Evolutionary conservation across 2,329 filamentous ascomycete species (phyloP), one percentile per base, ranked within the genome.

Genomic region (Calonectria leucothoes): DNA sequence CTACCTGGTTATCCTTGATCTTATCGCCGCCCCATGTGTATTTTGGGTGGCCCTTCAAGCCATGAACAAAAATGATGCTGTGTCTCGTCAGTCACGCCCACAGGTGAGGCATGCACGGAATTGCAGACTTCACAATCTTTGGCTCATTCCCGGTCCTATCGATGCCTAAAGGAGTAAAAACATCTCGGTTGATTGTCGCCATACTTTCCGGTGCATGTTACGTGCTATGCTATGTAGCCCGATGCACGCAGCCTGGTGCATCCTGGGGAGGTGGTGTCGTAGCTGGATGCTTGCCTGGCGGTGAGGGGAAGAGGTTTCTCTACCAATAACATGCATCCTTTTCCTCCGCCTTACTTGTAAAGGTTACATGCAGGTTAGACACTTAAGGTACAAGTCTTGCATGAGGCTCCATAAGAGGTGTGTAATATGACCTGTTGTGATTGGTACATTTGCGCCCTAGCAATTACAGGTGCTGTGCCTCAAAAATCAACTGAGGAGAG

Each of bases 51-150:
- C 83, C 84, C 71, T 77, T 73, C 42, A 85, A 67, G 48, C 84
- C 84, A 69, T 84, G 84, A 45, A 84, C 77, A 64, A 84, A 83
- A 35, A 84, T 75, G 67, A 85, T 81, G 73, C 82, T 85, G 8
- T 20, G 11, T 29, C 64, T 29, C 70, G 15, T 59, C 25, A 23
- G 33, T 12, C n/a, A 8, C 12, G 8, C 20, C 33, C 17, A n/a
- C 4, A 4, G 15, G 49, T 31, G 12, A 37, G n/a, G 8, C 14
- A 59, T 10, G 6, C 15, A 15, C 6, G 5, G 12, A 15, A 23
- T 25, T 20, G 17, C 55, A 3, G 6, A 59, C 55, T 59, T 59
- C 4, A 39, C 23, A 37, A 37, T 59, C 33, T 59, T 59, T 14
- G 17, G 1, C 6, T 59, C 33, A 27, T 59, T 20, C 5, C 23